Evolutionary conservation across 176 grass and related monocot species (phyloP).

Genomic region (Aegilops tauschii): DNA sequence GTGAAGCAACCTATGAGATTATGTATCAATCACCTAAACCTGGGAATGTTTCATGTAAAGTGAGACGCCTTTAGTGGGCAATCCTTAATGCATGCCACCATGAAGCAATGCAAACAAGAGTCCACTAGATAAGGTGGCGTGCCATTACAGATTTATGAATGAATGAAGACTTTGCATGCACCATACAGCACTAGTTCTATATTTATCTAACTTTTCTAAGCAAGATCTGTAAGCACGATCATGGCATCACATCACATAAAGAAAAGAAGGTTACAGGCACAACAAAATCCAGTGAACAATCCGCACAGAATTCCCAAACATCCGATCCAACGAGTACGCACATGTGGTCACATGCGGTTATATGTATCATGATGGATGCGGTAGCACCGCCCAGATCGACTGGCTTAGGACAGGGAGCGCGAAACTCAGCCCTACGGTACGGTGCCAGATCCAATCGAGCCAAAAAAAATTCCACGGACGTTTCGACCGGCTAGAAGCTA

Average conservation of each 20-base stretch:
- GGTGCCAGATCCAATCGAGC: background rate
- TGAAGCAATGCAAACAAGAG: background rate
- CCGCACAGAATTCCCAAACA: background rate
- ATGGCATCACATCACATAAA: background rate
- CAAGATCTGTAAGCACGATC: background rate
- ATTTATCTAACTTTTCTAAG: background rate
- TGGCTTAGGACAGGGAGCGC: background rate
- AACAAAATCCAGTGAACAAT: background rate
- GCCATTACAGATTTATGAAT: background rate
- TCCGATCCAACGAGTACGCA: no score
- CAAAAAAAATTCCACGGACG: background rate
- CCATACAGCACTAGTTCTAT: background rate
- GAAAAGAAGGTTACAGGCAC: background rate
- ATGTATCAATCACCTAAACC: background rate
- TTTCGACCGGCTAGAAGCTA: background rate
- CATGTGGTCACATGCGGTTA: background rate
- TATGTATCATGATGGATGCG: background rate
- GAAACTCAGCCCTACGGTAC: background rate
- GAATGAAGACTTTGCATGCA: no score
- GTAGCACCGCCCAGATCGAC: background rate
- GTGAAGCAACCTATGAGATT: background rate
- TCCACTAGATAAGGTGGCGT: background rate
- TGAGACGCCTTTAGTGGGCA: background rate
- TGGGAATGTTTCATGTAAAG: background rate
- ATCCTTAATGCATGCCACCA: background rate